These are phyloP conservation scores for Flaveria bidentis DNA, from an alignment of 129 eudicot genomes.

Conservation along the genomic window DNA sequence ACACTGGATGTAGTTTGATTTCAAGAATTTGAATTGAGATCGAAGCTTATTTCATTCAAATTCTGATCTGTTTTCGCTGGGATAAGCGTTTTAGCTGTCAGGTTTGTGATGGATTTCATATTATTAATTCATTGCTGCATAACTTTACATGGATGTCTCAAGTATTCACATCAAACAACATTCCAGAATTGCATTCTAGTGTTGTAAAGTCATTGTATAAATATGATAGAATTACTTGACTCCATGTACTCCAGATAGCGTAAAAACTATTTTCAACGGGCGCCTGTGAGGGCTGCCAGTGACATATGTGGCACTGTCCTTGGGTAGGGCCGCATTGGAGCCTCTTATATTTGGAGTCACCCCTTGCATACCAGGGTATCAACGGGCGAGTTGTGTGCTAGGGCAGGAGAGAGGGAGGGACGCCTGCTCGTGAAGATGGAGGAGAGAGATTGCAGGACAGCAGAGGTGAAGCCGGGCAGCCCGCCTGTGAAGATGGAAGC, in stretches of 20 bases:
- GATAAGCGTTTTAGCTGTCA: neutral
- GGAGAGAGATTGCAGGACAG: too few species aligned
- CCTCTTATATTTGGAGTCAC: too few species aligned
- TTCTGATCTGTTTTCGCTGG: neutral
- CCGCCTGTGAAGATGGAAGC: too few species aligned
- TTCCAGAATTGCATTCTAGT: neutral
- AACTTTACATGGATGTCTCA: neutral
- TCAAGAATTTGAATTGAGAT: neutral
- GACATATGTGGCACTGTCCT: too few species aligned
- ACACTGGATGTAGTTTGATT: neutral
- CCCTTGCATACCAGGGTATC: too few species aligned
- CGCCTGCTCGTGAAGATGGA: too few species aligned
- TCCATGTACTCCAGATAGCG: neutral
- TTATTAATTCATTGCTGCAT: neutral
- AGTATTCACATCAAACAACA: neutral
- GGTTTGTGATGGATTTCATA: neutral
- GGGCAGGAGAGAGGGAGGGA: too few species aligned
- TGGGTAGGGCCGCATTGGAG: too few species aligned
- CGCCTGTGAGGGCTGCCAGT: too few species aligned
- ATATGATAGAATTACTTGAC: neutral
- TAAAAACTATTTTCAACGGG: neutral
- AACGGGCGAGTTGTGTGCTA: too few species aligned
- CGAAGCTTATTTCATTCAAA: neutral
- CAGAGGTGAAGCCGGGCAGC: too few species aligned
- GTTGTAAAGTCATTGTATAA: neutral